Evolutionary conservation across 495 filamentous ascomycete genomes (phyloP), one percentile per base, ranked within the genome.

Genomic region (Aspergillus panamensis): DNA sequence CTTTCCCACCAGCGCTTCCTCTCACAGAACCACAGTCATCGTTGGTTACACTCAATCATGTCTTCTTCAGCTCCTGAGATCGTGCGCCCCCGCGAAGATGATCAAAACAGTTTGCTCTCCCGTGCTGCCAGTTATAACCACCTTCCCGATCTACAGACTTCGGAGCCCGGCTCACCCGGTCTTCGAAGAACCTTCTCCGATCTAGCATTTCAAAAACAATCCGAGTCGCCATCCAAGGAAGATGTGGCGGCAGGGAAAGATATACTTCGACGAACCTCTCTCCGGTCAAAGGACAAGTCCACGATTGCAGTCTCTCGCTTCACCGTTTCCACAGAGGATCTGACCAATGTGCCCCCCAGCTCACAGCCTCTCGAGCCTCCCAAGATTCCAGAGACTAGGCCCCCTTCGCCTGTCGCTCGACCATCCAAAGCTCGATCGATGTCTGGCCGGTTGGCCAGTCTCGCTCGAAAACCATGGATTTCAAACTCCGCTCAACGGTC

Each of bases 401-500:
- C 72, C 3, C 73, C 72, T 5, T 73, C 75, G 53, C 73, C 72
- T 5, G 71, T 70, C 14, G 71, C 65, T 31, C 73, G 74, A 45
- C 75, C 73, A n/a, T 72, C 75, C 1, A 80, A 78, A 54, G 62
- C 68, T 21, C 75, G 75, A 43, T 76, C 78, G 5, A 81, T 87
- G 64, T 85, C 86, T 6, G 85, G 84, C 42, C 82, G 86, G 29
- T 79, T 90, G 64, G 81, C 84, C 57, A 84, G 76, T 57, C 79
- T 90, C 61, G 84, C 87, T 12, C 82, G 81, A 59, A 82, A 82
- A 65, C 84, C 87, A 44, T 90, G 87, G 87, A 81, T 82, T 13
- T 73, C 82, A 8, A 73, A 70, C 43, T 87, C 87, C 19, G 76
- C 80, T 9, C 85, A 84, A 32, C 76, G 82, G 45, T 85, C 86